These are phyloP conservation scores for Hypoxylon rickii DNA, from an alignment of 495 filamentous ascomycete species.

Conservation along the genomic window DNA sequence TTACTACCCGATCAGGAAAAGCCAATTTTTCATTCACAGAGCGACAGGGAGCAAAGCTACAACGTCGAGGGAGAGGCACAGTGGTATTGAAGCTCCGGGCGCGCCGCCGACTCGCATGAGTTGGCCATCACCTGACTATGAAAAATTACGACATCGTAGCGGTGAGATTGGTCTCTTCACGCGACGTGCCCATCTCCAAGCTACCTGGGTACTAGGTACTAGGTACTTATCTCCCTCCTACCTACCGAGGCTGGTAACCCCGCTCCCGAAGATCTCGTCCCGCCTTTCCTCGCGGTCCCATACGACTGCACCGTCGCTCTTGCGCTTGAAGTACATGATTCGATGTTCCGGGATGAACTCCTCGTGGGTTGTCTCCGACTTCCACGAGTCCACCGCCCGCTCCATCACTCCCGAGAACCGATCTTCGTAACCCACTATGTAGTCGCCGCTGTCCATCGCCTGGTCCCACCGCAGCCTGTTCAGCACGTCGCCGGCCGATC, in stretches of 20 bases:
- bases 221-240: too few relatives aligned
- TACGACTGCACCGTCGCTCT: constrained; percentile 61
- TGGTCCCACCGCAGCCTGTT: constrained; percentile 76
- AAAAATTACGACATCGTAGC: constrained; percentile 8
- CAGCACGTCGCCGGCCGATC: constrained; percentile 64
- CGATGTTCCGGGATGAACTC: constrained; percentile 86
- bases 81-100: constrained; percentile 6
- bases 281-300: constrained; percentile 57
- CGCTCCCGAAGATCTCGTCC: constrained; percentile 52
- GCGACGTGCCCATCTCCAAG: background rate
- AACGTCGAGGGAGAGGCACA: background rate
- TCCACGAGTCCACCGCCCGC: constrained; percentile 67
- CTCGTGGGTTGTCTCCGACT: constrained; percentile 75
- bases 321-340: constrained; percentile 70
- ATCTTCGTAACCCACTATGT: constrained; percentile 76
- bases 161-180: constrained; percentile 3
- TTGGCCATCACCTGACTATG: constrained; percentile 27
- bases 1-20: constrained; percentile 32
- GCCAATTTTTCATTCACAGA: constrained; percentile 4
- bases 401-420: constrained; percentile 70
- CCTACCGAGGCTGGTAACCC: constrained; percentile 20
- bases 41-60: constrained; percentile 15
- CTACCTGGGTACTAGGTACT: too few relatives aligned
- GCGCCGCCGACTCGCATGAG: constrained; percentile 20
- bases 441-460: constrained; percentile 62